These are phyloP conservation scores for Suillus luteus DNA, from an alignment of 768 basidiomycete species.

Conservation along the genomic window DNA sequence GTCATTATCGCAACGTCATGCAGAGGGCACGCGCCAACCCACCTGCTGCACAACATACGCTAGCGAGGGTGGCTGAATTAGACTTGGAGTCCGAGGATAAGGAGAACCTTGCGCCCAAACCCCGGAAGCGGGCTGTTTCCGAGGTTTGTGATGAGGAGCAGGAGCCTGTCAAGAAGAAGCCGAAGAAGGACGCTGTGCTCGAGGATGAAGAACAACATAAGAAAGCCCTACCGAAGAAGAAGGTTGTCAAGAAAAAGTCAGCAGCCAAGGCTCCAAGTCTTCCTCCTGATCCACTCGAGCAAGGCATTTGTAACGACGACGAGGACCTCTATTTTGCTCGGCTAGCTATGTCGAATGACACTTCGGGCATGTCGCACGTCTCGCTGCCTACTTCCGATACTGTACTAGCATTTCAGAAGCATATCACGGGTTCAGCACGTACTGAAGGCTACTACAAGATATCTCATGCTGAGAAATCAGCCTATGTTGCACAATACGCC, in stretches of 20 bases:
- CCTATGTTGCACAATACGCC: slow-evolving; percentile 89
- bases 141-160: slow-evolving; percentile 42
- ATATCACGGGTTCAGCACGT: slow-evolving; percentile 85
- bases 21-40: slow-evolving; percentile 18
- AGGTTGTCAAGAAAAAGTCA: slow-evolving; percentile 34
- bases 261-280: slow-evolving; percentile 43
- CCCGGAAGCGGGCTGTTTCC: slow-evolving; percentile 47
- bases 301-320: slow-evolving; percentile 77
- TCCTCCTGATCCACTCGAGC: slow-evolving; percentile 53
- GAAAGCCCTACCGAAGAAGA: slow-evolving; percentile 36
- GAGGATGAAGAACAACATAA: slow-evolving; percentile 30
- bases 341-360: slow-evolving; percentile 28
- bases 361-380: slow-evolving; percentile 25
- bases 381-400: slow-evolving; percentile 40
- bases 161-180: slow-evolving; percentile 48
- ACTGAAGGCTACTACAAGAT: slow-evolving; percentile 97
- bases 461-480: slow-evolving; percentile 86
- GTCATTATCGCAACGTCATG: slow-evolving; percentile 29
- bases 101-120: slow-evolving; percentile 35
- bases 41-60: slow-evolving; percentile 5
- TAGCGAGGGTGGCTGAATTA: slow-evolving; percentile 4
- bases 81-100: slow-evolving; percentile 54
- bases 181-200: slow-evolving; percentile 26
- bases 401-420: slow-evolving; percentile 65
- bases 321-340: slow-evolving; percentile 86